Base-by-base conservation (phyloP, 2,329 filamentous ascomycete species). In the Ploettnerulaceae sp. region DNA sequence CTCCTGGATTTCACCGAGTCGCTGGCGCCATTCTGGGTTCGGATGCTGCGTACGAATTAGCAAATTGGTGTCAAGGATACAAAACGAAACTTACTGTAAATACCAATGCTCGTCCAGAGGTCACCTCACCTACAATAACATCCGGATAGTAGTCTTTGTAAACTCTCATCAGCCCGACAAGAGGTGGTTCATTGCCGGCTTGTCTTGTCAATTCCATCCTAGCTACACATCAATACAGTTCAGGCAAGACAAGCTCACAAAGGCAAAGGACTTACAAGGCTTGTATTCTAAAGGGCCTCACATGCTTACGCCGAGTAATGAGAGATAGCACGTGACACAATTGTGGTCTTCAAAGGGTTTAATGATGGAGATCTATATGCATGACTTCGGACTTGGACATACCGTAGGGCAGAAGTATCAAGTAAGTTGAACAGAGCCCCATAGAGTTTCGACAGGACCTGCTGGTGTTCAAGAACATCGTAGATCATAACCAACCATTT, bases 121-220 rank as follows among this genome's bases (percentile, higher is more conserved):
- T 76, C 3, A 77, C 71, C 53, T 84, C 83, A 17, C 84, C 86
- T 11, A 91, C 76, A 49, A 94, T 87, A 45, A 94, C 87, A 63
- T 95, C 88, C 0, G 89, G 88, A 59, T 91, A 94, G 65, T 91
- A 94, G 63, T 91, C 88, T 62, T 93, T 93, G 69, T 84, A 94
- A n/a, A 91, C 80, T 45, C 84, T 78, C 39, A 94, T 70, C 14
- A 95, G 71, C 3, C 86, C 86, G 28, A 85, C 74, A 26, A 95
- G 69, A 41, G 81, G 76, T 38, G 83, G 84, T 46, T 95, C 89
- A 59, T 86, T 84, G 14, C 82, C 83, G 4, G 73, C 76, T 58
- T 80, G 76, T 33, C 79, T 68, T 2, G 77, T 76, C 25, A 82
- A 63, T 28, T 71, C 70, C 52, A 84, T 69, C 39, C 79, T 83